phyloP scores from a whole-genome alignment of 208 protist species.

The Jaenimonas drosophilae region DNA sequence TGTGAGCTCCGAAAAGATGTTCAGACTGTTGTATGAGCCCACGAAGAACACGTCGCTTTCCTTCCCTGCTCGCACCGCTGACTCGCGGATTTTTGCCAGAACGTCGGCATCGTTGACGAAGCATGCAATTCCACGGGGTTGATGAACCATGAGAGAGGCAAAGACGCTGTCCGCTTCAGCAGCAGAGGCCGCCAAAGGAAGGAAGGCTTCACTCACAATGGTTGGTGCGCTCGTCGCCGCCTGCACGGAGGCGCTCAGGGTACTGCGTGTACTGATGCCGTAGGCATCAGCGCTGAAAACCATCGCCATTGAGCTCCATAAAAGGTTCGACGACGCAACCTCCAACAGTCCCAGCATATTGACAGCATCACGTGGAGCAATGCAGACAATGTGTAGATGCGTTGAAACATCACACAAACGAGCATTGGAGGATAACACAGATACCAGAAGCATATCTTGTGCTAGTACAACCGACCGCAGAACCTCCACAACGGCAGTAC shows the following conservation, averaged over 20 bases:
- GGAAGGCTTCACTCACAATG: slow-evolving; percentile 49
- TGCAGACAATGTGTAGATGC: slow-evolving; percentile 60
- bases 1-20: slow-evolving; percentile 28
- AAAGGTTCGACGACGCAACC: slow-evolving; percentile 35
- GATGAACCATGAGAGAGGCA: not conserved
- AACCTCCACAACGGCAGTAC: slow-evolving; percentile 40
- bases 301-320: slow-evolving; percentile 64
- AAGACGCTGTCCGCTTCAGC: not conserved
- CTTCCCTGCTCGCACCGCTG: slow-evolving; percentile 12
- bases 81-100: slow-evolving; percentile 15
- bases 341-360: slow-evolving; percentile 66
- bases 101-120: slow-evolving; percentile 50
- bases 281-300: slow-evolving; percentile 56
- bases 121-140: slow-evolving; percentile 15
- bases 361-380: slow-evolving; percentile 61
- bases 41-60: slow-evolving; percentile 44
- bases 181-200: not conserved
- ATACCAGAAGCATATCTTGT: slow-evolving; percentile 44
- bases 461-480: slow-evolving; percentile 32
- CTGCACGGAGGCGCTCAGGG: slow-evolving; percentile 29
- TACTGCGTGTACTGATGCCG: slow-evolving; percentile 35
- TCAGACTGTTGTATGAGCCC: slow-evolving; percentile 48
- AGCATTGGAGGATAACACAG: slow-evolving; percentile 41
- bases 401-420: slow-evolving; percentile 43
- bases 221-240: slow-evolving; percentile 34